A percentile compares a stretch with the other conserved stretches of the same genome.
phyloP scores from a whole-genome alignment of 1,284 basidiomycete species.

The Boletellus sp. region DNA sequence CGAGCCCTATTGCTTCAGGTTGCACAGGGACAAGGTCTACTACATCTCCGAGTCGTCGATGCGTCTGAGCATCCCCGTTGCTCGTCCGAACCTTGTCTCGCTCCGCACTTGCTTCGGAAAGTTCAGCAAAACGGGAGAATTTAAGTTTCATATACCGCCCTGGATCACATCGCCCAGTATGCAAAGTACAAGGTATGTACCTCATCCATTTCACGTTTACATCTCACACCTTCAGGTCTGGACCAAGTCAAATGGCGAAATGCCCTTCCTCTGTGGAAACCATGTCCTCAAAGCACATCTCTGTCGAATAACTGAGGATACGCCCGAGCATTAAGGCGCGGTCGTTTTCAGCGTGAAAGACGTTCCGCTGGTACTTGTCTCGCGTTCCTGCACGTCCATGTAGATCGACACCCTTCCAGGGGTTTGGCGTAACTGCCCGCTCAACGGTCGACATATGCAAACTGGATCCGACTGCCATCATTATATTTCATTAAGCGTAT shows the following conservation, averaged over 20 bases:
- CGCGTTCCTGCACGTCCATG: slow-evolving; percentile 2
- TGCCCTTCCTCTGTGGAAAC: slow-evolving; percentile 98
- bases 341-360: slow-evolving; percentile 96
- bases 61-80: slow-evolving; percentile 89
- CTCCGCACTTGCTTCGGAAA: slow-evolving; percentile 98
- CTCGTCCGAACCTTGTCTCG: slow-evolving; percentile 88
- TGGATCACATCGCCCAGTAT: slow-evolving; percentile 94
- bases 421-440: slow-evolving; percentile 96
- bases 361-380: slow-evolving; percentile 72
- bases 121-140: slow-evolving; percentile 96
- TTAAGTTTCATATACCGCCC: slow-evolving; percentile 94
- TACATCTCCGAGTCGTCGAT: slow-evolving; percentile 94
- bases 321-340: slow-evolving; percentile 97
- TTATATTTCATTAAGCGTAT: slow-evolving; percentile 98
- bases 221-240: slow-evolving; percentile 66
- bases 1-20: slow-evolving; percentile 86
- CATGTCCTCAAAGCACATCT: slow-evolving; percentile 98
- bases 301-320: slow-evolving; percentile 98
- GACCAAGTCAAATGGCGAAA: slow-evolving; percentile 99
- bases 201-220: background rate
- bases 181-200: slow-evolving; percentile 90
- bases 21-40: slow-evolving; percentile 89
- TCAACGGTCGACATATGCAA: slow-evolving; percentile 96
- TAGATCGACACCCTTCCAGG: slow-evolving; percentile 46
- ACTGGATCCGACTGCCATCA: slow-evolving; percentile 95